A percentile compares a stretch with the other conserved stretches of the same genome.
phyloP scores from a whole-genome alignment of 208 protist genomes.

The Balamuthia mandrillaris region DNA sequence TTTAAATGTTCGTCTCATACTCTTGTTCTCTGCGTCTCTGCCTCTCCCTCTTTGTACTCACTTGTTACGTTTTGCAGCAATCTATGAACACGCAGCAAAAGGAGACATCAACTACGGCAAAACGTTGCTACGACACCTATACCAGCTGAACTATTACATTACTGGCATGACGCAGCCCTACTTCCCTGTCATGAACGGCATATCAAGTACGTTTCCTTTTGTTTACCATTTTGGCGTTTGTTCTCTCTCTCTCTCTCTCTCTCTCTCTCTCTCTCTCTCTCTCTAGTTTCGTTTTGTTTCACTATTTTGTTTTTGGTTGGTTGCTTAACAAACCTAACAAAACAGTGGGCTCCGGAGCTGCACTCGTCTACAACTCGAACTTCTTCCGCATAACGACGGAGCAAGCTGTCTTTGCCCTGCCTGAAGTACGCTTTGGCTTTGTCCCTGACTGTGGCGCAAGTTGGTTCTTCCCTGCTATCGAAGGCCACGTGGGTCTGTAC shows the following conservation, averaged over 20 bases:
- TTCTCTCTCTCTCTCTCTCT: too few species aligned
- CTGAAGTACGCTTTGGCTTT: not conserved
- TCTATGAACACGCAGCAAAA: not conserved
- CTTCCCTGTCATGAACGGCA: conserved; percentile 20
- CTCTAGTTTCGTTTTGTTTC: not conserved
- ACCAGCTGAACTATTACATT: conserved; percentile 25
- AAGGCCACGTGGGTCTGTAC: not conserved
- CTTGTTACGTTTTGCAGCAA: not conserved
- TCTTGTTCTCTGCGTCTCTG: not conserved
- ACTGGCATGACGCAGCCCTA: not conserved
- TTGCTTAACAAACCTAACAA: not conserved
- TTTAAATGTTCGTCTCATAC: not conserved
- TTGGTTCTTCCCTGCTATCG: not conserved
- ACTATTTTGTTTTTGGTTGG: too few species aligned
- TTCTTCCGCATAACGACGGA: conserved; percentile 3
- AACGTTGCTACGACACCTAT: not conserved
- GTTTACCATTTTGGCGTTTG: too few species aligned
- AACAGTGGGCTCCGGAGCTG: not conserved
- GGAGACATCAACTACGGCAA: not conserved
- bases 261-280: too few species aligned
- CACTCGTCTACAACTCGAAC: conserved; percentile 22
- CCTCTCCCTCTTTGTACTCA: not conserved
- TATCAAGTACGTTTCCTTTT: conserved; percentile 12
- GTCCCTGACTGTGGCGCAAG: conserved; percentile 2
- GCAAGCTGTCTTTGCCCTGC: not conserved